These are phyloP conservation scores for Linaria vulgaris DNA, from an alignment of 257 asterid genomes.

Conservation along the genomic window DNA sequence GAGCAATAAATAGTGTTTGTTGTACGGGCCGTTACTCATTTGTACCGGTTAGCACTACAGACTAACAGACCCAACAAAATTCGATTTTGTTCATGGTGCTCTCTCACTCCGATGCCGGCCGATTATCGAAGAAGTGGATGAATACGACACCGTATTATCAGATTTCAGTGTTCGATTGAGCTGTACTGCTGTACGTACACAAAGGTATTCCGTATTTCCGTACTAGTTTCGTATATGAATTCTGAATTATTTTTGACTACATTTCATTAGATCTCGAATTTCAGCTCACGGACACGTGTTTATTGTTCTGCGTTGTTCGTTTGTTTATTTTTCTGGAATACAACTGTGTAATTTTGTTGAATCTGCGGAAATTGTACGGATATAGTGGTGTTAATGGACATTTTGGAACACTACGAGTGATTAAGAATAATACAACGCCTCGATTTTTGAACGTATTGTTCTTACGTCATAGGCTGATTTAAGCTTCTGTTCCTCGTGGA, in stretches of 20 bases:
- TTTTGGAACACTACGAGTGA: not conserved
- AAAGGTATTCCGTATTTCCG: not conserved
- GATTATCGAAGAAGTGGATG: conserved; percentile 2
- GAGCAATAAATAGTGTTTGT: not conserved
- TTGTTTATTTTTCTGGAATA: no score
- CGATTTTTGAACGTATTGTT: not conserved
- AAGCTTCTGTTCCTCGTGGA: no score
- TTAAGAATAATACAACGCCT: not conserved
- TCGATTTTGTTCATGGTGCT: no score
- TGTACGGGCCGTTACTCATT: no score
- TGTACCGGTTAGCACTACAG: not conserved
- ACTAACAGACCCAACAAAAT: no score
- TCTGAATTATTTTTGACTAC: not conserved
- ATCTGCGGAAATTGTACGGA: no score
- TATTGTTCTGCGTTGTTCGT: not conserved
- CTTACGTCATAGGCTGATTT: no score
- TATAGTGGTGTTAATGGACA: no score
- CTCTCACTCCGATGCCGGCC: conserved; percentile 19
- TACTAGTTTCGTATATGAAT: not conserved
- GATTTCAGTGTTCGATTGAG: not conserved
- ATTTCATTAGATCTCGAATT: not conserved
- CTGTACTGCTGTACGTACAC: not conserved
- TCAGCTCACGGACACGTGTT: not conserved
- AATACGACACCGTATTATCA: conserved; percentile 2
- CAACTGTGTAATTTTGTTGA: no score